Evolutionary conservation across 768 basidiomycete genomes (phyloP).

Genomic region (Tylopilus cervinicoccineus): DNA sequence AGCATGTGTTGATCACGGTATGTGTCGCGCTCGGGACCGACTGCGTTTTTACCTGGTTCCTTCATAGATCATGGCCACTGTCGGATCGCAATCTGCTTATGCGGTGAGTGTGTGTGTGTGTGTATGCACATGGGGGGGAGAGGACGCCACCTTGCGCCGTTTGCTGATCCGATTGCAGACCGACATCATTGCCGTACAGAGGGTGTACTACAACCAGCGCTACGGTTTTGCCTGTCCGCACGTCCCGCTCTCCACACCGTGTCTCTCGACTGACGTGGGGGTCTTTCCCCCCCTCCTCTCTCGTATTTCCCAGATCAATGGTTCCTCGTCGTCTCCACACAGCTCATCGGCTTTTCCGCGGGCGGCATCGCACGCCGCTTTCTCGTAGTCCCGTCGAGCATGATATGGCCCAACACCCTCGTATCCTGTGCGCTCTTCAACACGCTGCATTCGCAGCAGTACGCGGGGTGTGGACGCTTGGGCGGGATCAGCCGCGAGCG

Average conservation of each 20-base stretch:
- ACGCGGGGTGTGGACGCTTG: slow-evolving; percentile 57
- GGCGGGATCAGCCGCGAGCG: slow-evolving; percentile 69
- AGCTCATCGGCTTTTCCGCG: slow-evolving; percentile 80
- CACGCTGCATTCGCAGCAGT: slow-evolving; percentile 67
- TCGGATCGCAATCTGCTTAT: slow-evolving; percentile 60
- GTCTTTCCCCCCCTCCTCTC: not conserved
- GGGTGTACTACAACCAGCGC: slow-evolving; percentile 64
- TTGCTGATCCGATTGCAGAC: too few relatives aligned
- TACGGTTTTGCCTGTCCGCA: slow-evolving; percentile 57
- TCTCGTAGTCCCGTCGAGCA: slow-evolving; percentile 52
- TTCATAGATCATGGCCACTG: slow-evolving; percentile 49
- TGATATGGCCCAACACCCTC: slow-evolving; percentile 77
- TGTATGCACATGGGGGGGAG: too few relatives aligned
- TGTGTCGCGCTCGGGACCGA: slow-evolving; percentile 25
- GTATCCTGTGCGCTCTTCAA: slow-evolving; percentile 76
- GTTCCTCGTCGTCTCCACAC: slow-evolving; percentile 73
- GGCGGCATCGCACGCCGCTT: slow-evolving; percentile 74
- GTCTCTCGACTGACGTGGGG: slow-evolving; percentile 1
- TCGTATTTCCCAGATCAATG: slow-evolving; percentile 61
- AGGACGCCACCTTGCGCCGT: too few relatives aligned
- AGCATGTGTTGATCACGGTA: slow-evolving; percentile 66
- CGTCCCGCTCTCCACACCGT: not conserved
- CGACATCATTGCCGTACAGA: slow-evolving; percentile 73
- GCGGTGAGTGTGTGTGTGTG: slow-evolving; percentile 35
- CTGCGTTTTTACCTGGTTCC: slow-evolving; percentile 33